A percentile compares a stretch with the other conserved stretches of the same genome.
These are phyloP conservation scores for Rhizopus microsporus DNA, from an alignment of 371 early-diverging fungal genomes.

Conservation along the genomic window DNA sequence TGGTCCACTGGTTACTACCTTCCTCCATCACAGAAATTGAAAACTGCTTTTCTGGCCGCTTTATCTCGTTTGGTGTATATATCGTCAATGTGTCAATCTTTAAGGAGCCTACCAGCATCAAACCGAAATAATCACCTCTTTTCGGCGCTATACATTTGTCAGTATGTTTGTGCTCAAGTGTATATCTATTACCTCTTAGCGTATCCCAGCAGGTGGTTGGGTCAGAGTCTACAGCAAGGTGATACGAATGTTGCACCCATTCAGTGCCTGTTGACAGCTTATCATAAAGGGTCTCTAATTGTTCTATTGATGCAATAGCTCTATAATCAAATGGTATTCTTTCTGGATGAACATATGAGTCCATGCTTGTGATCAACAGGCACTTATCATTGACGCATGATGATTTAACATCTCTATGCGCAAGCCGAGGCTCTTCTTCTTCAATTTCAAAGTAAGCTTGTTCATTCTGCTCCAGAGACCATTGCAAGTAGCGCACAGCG, in stretches of 20 bases:
- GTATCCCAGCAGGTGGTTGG: slow-evolving; percentile 61
- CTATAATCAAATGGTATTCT: slow-evolving; percentile 34
- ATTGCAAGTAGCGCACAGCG: slow-evolving; percentile 52
- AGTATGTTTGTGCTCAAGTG: background rate
- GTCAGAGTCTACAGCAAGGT: slow-evolving; percentile 58
- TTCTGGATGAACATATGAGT: slow-evolving; percentile 51
- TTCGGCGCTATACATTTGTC: slow-evolving; percentile 30
- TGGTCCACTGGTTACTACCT: slow-evolving; percentile 32
- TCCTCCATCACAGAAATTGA: slow-evolving; percentile 28
- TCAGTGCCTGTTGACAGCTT: slow-evolving; percentile 28
- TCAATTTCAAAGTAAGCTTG: slow-evolving; percentile 56
- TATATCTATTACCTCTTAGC: slow-evolving; percentile 33
- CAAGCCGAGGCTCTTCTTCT: slow-evolving; percentile 47
- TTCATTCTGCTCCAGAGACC: slow-evolving; percentile 42
- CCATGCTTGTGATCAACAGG: slow-evolving; percentile 58
- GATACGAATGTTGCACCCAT: slow-evolving; percentile 56
- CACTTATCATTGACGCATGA: slow-evolving; percentile 62
- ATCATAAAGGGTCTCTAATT: slow-evolving; percentile 17
- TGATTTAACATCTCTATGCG: slow-evolving; percentile 53
- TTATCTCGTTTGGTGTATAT: slow-evolving; percentile 29
- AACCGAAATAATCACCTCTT: slow-evolving; percentile 49
- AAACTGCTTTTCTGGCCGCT: slow-evolving; percentile 23
- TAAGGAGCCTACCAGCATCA: slow-evolving; percentile 48
- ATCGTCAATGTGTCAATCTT: slow-evolving; percentile 27
- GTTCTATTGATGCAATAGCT: slow-evolving; percentile 16